Percentiles rank a stretch among this genome's conserved stretches.
These are phyloP conservation scores for Xylaria sp. DNA, from an alignment of 2,329 filamentous ascomycete species.

Conservation along the genomic window DNA sequence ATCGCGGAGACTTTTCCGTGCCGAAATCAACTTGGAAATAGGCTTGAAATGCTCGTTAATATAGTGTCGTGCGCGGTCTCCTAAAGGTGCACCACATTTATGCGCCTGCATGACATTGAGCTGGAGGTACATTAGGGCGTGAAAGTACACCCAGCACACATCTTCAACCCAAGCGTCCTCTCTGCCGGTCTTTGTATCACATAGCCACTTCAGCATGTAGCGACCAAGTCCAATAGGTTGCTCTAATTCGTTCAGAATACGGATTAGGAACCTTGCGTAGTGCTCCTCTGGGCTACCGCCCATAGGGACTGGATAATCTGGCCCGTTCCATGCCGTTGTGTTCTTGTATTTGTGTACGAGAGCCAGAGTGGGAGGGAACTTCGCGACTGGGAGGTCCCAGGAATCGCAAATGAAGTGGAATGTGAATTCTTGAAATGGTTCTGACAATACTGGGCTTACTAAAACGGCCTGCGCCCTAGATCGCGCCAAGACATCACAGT, in stretches of 20 bases:
- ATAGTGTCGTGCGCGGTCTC: slow-evolving; percentile 9
- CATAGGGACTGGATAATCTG: not conserved
- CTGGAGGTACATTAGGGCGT: slow-evolving; percentile 45
- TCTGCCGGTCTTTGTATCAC: not conserved
- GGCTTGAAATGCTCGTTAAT: not conserved
- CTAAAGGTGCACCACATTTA: slow-evolving; percentile 14
- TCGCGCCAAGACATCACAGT: slow-evolving; percentile 33
- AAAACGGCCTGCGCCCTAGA: slow-evolving; percentile 41
- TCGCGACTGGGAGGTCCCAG: slow-evolving; percentile 38
- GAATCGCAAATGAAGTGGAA: slow-evolving; percentile 22
- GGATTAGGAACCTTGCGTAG: slow-evolving; percentile 43
- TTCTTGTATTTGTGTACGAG: slow-evolving; percentile 23
- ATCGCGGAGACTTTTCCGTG: not conserved
- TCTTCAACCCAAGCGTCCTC: slow-evolving; percentile 28
- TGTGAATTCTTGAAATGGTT: slow-evolving; percentile 39
- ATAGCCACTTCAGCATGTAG: slow-evolving; percentile 41
- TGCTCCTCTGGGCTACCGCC: slow-evolving; percentile 35
- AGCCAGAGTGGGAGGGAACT: slow-evolving; percentile 30
- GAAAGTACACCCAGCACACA: slow-evolving; percentile 43
- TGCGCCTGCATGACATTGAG: slow-evolving; percentile 41
- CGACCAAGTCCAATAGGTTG: not conserved
- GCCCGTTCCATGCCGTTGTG: slow-evolving; percentile 16
- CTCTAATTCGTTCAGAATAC: slow-evolving; percentile 5
- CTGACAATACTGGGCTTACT: slow-evolving; percentile 31
- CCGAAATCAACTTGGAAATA: not conserved